phyloP scores from a whole-genome alignment of 129 eudicot species.

The Kitagawia praeruptora region DNA sequence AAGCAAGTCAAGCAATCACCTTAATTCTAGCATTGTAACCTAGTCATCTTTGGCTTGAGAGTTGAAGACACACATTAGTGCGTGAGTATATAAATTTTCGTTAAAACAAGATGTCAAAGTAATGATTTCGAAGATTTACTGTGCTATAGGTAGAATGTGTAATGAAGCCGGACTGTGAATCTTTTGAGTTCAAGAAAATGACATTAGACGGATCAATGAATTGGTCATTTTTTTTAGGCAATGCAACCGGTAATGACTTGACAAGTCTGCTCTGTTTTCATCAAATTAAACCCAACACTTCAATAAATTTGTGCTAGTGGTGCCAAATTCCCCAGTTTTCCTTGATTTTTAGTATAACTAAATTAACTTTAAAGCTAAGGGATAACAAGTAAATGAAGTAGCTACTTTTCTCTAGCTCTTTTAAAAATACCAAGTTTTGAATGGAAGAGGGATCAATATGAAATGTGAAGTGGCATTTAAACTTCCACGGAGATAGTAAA shows the following conservation, averaged over 20 bases:
- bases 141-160: not conserved
- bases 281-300: not conserved
- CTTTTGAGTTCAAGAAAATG: not conserved
- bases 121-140: not conserved
- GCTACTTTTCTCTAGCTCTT: not conserved
- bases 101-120: not conserved
- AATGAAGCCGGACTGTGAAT: not conserved
- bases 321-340: not conserved
- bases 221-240: not conserved
- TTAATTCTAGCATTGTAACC: not conserved
- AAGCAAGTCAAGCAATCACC: too few species aligned
- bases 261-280: constrained; percentile 8
- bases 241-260: not conserved
- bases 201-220: not conserved
- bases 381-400: not conserved
- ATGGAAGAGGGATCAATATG: not conserved
- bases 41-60: not conserved
- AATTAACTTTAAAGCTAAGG: not conserved
- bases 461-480: not conserved
- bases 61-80: not conserved
- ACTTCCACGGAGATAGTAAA: constrained; percentile 2
- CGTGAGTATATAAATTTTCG: not conserved
- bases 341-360: not conserved
- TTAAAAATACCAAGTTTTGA: not conserved
- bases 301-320: not conserved